phyloP scores from a whole-genome alignment of 75 land plant genomes.

The Pinus tabuliformis region DNA sequence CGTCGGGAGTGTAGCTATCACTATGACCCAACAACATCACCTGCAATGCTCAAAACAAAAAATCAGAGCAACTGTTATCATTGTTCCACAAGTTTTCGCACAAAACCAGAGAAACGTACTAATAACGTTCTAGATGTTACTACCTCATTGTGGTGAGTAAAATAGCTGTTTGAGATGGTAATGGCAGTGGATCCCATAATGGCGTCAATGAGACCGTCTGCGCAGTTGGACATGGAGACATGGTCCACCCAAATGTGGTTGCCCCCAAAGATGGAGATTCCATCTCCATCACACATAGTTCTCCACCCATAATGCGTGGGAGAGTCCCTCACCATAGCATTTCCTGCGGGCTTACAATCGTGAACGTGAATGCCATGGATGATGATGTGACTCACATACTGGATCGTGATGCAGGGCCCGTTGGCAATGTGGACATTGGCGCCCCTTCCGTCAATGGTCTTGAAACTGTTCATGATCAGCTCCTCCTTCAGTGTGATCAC shows the following conservation, averaged over 20 bases:
- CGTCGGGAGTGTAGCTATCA: conserved; percentile 20
- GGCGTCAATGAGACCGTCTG: conserved; percentile 40
- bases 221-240: conserved; percentile 24
- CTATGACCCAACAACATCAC: conserved; percentile 30
- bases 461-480: conserved; percentile 52
- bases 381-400: conserved; percentile 36
- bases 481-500: conserved; percentile 44
- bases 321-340: conserved; percentile 33
- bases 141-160: conserved; percentile 39
- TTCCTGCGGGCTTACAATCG: conserved; percentile 40
- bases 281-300: conserved; percentile 43
- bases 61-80: conserved; percentile 11
- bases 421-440: conserved; percentile 47
- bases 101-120: neutral
- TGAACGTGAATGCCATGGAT: conserved; percentile 50
- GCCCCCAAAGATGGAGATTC: conserved; percentile 27
- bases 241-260: conserved; percentile 47
- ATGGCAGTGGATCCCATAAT: conserved; percentile 39
- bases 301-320: conserved; percentile 34
- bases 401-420: conserved; percentile 44
- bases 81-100: neutral
- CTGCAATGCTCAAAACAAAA: conserved; percentile 2
- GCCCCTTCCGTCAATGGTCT: conserved; percentile 53
- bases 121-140: neutral
- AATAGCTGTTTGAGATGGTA: conserved; percentile 47